Percentiles rank a stretch among this genome's conserved stretches.
phyloP scores from a whole-genome alignment of 371 early-diverging fungal genomes.

The Capniomyces stellatus region DNA sequence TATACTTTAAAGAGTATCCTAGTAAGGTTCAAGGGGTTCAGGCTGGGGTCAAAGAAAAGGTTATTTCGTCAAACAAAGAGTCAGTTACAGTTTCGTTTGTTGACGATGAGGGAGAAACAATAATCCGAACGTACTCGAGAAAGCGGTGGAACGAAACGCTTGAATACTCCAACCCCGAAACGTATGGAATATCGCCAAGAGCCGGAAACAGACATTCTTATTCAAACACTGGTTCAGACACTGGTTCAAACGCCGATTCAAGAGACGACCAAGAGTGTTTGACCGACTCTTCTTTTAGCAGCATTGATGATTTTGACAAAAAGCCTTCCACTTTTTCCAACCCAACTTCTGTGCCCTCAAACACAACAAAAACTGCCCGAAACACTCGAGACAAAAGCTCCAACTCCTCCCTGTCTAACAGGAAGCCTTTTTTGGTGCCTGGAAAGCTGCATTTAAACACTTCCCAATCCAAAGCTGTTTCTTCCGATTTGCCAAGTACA shows the following conservation, averaged over 20 bases:
- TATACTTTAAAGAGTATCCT: neutral
- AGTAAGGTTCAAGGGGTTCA: neutral
- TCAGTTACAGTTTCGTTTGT: slow-evolving; percentile 16
- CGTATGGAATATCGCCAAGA: neutral
- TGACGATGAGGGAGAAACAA: slow-evolving; percentile 23
- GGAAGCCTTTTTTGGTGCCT: too few species aligned
- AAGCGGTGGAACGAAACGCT: neutral
- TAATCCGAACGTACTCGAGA: slow-evolving; percentile 16
- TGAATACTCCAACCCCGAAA: too few species aligned
- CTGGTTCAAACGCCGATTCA: neutral
- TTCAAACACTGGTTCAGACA: neutral
- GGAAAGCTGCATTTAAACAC: too few species aligned
- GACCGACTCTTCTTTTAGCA: too few species aligned
- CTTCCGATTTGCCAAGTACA: too few species aligned
- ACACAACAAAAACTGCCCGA: too few species aligned
- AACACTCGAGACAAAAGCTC: too few species aligned
- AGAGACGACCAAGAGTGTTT: neutral
- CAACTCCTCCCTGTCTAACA: too few species aligned
- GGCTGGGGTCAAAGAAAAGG: neutral
- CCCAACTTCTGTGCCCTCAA: too few species aligned
- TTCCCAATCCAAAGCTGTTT: too few species aligned
- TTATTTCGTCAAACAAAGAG: slow-evolving; percentile 3
- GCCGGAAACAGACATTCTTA: neutral
- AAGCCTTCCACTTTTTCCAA: too few species aligned
- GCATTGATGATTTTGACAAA: too few species aligned